Evolutionary conservation across 1,284 basidiomycete species (phyloP), one percentile per base, ranked within the genome.

Genomic region (Ceratobasidium sp.): DNA sequence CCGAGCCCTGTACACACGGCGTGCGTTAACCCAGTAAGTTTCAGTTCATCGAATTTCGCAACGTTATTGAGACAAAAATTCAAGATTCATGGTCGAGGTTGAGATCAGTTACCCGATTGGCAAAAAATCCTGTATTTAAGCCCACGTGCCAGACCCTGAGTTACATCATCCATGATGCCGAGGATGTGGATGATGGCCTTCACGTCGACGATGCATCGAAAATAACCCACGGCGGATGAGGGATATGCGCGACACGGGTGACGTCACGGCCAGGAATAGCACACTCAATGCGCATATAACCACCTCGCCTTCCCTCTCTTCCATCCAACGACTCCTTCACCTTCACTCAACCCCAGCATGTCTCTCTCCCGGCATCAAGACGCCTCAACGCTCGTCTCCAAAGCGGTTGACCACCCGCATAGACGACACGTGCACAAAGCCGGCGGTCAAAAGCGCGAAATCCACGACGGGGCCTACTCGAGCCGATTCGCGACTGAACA

Each of bases 401-500:
- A 77, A 56, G 52, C 75, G 20, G 65, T 70, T n/a, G 79, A 79
- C 57, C 64, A 70, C 57, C 77, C 73, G n/a, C 76, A 78, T 52
- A 10, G 56, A 0, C 77, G 77, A 44, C 74, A 76, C 46, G 62
- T 77, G 20, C 44, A 52, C 57, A 50, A 64, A 12, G 44, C 54
- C 23, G 46, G 64, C 26, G 17, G 9, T 1, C 20, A 23, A 15
- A 64, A 65, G 42, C 71, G 74, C 44, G 78, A 78, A 40, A 66
- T 78, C 59, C 78, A 78, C 54, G 57, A 62, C 48, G 74, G 75
- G n/a, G 65, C 77, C 20, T 80, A 78, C 77, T 75, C 77, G 26
- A 64, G 65, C 10, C 73, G 79, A 6, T 67, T 76, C 38, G 73
- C 73, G 3, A 67, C 56, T 59, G 77, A 78, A 26, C 77, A 78